phyloP scores from a whole-genome alignment of 2,329 filamentous ascomycete genomes.

The Chaetomiaceae sp. region DNA sequence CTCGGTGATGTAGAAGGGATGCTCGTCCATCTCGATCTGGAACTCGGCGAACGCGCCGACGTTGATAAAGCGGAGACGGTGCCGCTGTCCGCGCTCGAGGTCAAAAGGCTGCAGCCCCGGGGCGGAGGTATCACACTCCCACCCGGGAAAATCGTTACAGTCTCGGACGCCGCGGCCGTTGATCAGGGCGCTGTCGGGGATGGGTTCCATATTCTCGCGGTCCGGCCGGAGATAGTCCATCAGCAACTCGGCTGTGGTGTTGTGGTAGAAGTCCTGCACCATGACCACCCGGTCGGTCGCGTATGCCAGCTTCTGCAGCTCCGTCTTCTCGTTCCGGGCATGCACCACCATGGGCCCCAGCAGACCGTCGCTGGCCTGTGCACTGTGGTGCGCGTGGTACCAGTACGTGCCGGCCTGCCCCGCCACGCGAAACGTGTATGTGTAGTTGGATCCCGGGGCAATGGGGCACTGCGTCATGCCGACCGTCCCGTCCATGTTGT shows the following conservation, averaged over 20 bases:
- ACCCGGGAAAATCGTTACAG: not conserved
- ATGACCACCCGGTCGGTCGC: not conserved
- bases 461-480: not conserved
- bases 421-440: not conserved
- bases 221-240: not conserved
- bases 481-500: not conserved
- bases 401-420: not conserved
- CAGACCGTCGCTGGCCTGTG: not conserved
- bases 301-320: not conserved
- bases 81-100: not conserved
- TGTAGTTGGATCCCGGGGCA: not conserved
- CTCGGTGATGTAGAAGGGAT: constrained; percentile 36
- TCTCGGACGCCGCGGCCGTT: not conserved
- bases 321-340: not conserved
- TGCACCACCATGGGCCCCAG: not conserved
- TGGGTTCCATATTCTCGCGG: constrained; percentile 1
- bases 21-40: constrained; percentile 37
- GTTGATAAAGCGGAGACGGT: constrained; percentile 8
- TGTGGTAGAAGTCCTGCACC: not conserved
- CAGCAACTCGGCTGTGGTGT: not conserved
- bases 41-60: constrained; percentile 33
- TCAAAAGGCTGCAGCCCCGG: not conserved
- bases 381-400: not conserved
- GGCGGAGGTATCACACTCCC: not conserved
- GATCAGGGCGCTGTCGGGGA: constrained; percentile 2